Evolutionary conservation across 768 basidiomycete species (phyloP).

Genomic region (Suillus americanus): DNA sequence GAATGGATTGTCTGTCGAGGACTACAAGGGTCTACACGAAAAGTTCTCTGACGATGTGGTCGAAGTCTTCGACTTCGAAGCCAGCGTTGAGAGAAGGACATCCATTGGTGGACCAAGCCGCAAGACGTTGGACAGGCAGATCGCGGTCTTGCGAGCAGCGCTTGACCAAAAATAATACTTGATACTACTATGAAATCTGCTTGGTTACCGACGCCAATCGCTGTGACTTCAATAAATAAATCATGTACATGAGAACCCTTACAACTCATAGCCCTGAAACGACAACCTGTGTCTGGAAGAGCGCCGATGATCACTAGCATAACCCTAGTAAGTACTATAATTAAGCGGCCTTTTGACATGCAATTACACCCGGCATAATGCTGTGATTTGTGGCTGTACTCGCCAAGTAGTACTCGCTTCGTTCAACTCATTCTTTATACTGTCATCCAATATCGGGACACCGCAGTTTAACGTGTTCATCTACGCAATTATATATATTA

Average conservation of each 20-base stretch:
- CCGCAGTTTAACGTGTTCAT: background rate
- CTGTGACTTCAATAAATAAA: background rate
- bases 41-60: slow-evolving; percentile 83
- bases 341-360: background rate
- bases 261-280: background rate
- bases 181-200: background rate
- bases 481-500: background rate
- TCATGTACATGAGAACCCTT: background rate
- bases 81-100: slow-evolving; percentile 87
- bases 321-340: background rate
- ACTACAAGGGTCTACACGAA: slow-evolving; percentile 73
- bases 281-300: background rate
- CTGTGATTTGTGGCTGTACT: slow-evolving; percentile 5
- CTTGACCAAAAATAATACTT: slow-evolving; percentile 35
- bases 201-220: background rate
- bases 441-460: background rate
- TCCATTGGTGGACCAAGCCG: slow-evolving; percentile 91
- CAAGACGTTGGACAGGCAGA: slow-evolving; percentile 83
- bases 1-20: slow-evolving; percentile 74
- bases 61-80: slow-evolving; percentile 91
- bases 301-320: too few species aligned
- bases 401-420: background rate
- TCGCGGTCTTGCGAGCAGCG: slow-evolving; percentile 67
- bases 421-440: background rate
- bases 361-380: background rate